Conservation (phyloP, 2,329 filamentous ascomycete species). For the Phialophora macrospora region DNA sequence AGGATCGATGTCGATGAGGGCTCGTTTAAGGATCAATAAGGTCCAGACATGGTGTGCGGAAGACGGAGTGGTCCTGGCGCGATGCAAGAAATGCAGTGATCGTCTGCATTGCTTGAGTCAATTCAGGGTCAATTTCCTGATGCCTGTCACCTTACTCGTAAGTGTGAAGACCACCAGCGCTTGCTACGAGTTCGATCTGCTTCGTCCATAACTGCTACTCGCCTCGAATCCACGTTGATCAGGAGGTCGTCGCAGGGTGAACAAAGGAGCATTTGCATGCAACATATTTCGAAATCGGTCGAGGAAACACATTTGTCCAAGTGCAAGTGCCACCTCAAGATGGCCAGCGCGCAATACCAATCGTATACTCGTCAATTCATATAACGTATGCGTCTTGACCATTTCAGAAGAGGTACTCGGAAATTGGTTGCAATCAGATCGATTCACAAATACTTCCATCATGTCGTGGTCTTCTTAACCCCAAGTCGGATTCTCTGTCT, state of each 20-base stretch:
- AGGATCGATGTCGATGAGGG: conserved; percentile 9
- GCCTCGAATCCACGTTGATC: background rate
- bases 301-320: background rate
- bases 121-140: background rate
- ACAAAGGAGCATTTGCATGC: background rate
- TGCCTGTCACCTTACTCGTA: background rate
- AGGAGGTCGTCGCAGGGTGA: background rate
- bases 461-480: no score
- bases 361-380: background rate
- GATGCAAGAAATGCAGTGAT: background rate
- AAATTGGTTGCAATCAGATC: background rate
- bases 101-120: no score
- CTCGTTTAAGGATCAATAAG: background rate
- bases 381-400: background rate
- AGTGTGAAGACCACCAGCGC: background rate
- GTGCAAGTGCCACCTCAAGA: background rate
- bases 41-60: background rate
- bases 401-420: background rate
- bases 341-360: no score
- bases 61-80: background rate
- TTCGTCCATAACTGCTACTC: background rate
- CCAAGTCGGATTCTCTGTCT: no score
- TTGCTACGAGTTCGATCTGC: background rate
- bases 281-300: background rate
- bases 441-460: background rate